Evolutionary conservation across 2,329 filamentous ascomycete species (phyloP), one percentile per base, ranked within the genome.

Genomic region (Colletotrichum lentis): DNA sequence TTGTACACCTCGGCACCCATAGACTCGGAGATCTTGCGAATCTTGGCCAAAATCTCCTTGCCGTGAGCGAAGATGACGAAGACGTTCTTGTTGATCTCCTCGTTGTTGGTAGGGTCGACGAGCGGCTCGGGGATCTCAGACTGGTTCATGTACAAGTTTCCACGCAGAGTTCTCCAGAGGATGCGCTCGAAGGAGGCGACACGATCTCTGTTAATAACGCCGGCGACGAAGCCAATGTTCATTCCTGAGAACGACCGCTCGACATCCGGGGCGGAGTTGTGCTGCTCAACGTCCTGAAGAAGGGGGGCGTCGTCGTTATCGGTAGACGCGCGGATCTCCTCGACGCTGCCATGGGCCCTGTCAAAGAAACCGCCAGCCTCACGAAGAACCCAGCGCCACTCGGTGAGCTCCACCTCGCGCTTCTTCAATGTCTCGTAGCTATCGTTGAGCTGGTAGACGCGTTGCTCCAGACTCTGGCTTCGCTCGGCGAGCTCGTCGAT

Each of bases 111-210:
- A 18, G 96, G 95, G 79, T 99, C 93, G 77, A 97, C 86, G 73
- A 99, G 91, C 44, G 93, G 89, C 78, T 99, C 95, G 8, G 94
- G 90, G 70, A 99, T 99, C 84, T 99, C 96, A 47, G 95, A 95
- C 84, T 99, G 96, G 82, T 99, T 99, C 96, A 99, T 99, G 86
- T 98, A 99, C 71, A 99, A 84, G 80, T 99, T 99, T 75, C 96
- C 96, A 79, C 96, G 93, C 49, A 99, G 88, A 0, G 96, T 97
- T 75, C 96, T 90, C 96, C 96, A 99, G 59, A 99, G 85, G 73
- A 99, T 99, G 68, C 96, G 91, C 83, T 99, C 96, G 77, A 99
- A 99, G 31, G 95, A 92, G 16, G 91, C 94, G 69, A 99, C 95
- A 58, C 95, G 90, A 76, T 98, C 95, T 62, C 96, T 89, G 44